Evolutionary conservation across 768 basidiomycete species (phyloP), one percentile per base, ranked within the genome.

Genomic region (Strobilomyces dryophilus): DNA sequence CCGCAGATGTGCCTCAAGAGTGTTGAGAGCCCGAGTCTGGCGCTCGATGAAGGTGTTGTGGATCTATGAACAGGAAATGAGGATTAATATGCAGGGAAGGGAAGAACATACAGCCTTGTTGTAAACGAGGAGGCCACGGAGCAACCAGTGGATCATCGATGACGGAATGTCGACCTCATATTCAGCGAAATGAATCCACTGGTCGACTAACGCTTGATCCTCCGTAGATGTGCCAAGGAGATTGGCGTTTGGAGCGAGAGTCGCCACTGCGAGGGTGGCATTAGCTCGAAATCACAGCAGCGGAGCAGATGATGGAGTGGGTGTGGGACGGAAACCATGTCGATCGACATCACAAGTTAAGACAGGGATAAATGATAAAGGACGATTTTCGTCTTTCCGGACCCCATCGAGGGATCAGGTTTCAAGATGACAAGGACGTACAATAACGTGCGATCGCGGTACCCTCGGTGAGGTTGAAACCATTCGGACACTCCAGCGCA

Each of bases 361-460:
- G 82, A 81, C 82, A 84, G 80, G 82, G 79, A 83, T 84, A 83
- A 84, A 81, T 84, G 79, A 77, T 74, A 76, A 76, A 68, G 45
- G 29, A 48, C 47, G 31, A 24, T 10, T 65, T 39, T 70, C 67
- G 56, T 66, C 68, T 45, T 61, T 60, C 57, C 44, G 20, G 47
- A 60, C 58, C 53, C 45, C 56, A 29, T 44, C 39, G 47, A 52
- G 44, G 31, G 51, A 60, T 58, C 52, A 46, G 39, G 59, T 43
- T 27, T 20, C 53, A 44, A 41, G 44, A 18, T 24, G 49, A 37
- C 47, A 44, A 24, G 20, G 60, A 86, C 93, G 83, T 73, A 98
- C 95, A 62, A 74, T 95, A 94, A 52, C 83, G 85, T 43, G 92
- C 88, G 71, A 98, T 92, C 45, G 92, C 83, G 50, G 73, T 66